Percentiles rank a stretch among this genome's conserved stretches.
Evolutionary conservation across 1,139 yeast genomes (phyloP).

Genomic region (Nadsonia starkeyi-henricii): DNA sequence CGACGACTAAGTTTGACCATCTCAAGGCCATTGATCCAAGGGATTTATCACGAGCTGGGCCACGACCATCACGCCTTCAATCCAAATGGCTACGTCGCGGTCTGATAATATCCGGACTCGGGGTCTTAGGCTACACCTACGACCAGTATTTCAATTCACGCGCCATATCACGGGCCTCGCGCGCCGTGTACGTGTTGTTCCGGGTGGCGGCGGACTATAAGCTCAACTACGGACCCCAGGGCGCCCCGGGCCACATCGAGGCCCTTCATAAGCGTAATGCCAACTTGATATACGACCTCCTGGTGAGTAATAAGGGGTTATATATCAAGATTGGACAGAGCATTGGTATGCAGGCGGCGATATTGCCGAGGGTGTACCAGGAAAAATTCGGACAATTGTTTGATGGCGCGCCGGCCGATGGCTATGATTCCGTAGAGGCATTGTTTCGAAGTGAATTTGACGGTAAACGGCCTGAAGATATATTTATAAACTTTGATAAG

Average conservation of each 20-base stretch:
- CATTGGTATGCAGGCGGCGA: constrained; percentile 53
- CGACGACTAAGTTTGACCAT: too few species aligned
- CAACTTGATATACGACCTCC: constrained; percentile 36
- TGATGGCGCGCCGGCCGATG: constrained; percentile 58
- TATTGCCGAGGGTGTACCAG: constrained; percentile 53
- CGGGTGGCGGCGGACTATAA: constrained; percentile 36
- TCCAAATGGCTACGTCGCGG: neutral
- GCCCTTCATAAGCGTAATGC: constrained; percentile 50
- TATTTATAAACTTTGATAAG: constrained; percentile 36
- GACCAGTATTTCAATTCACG: constrained; percentile 36
- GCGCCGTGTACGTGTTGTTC: constrained; percentile 36
- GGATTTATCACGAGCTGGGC: too few species aligned
- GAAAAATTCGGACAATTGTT: constrained; percentile 41
- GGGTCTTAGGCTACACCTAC: constrained; percentile 1
- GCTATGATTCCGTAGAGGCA: constrained; percentile 40
- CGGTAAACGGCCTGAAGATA: constrained; percentile 28
- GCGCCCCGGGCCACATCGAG: constrained; percentile 29
- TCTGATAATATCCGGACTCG: neutral
- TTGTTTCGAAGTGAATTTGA: constrained; percentile 37
- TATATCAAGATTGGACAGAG: constrained; percentile 69
- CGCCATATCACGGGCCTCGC: constrained; percentile 35
- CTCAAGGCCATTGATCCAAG: too few species aligned
- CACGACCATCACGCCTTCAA: too few species aligned
- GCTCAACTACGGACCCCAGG: constrained; percentile 29
- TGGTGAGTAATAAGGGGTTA: constrained; percentile 50